Evolutionary conservation across 2,329 filamentous ascomycete species (phyloP).

Genomic region (Dendrostoma leiphaemia): DNA sequence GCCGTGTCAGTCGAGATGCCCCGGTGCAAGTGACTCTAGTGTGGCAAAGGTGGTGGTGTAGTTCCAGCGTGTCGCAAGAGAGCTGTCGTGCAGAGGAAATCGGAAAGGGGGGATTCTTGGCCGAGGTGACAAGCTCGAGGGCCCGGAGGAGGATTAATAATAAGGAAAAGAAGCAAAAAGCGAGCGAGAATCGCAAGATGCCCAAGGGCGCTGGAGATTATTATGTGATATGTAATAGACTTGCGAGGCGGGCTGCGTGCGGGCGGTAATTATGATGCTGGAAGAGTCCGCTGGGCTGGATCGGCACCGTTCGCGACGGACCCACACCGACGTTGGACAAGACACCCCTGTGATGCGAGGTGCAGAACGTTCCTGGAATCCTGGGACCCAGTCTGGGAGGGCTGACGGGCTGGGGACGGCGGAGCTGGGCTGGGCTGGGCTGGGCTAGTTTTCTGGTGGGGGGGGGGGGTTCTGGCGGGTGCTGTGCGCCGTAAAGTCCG

Average conservation of each 20-base stretch:
- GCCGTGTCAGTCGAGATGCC: too few relatives aligned
- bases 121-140: neutral
- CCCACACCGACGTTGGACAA: slow-evolving; percentile 8
- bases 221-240: slow-evolving; percentile 20
- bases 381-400: slow-evolving; percentile 13
- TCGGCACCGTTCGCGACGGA: slow-evolving; percentile 15
- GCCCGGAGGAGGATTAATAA: slow-evolving; percentile 17
- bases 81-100: neutral
- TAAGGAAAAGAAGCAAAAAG: slow-evolving; percentile 9
- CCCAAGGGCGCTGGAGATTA: slow-evolving; percentile 16
- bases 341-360: slow-evolving; percentile 8
- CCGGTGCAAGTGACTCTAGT: too few relatives aligned
- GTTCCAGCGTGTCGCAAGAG: too few relatives aligned
- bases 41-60: too few relatives aligned
- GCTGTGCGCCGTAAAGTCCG: neutral
- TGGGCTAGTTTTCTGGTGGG: slow-evolving; percentile 6
- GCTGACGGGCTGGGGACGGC: slow-evolving; percentile 10
- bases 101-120: neutral
- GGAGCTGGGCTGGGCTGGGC: slow-evolving; percentile 7
- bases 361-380: slow-evolving; percentile 1
- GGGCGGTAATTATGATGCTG: slow-evolving; percentile 15
- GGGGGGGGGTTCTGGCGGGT: slow-evolving; percentile 19
- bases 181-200: neutral
- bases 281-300: slow-evolving; percentile 6
- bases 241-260: neutral